Evolutionary conservation across 2,329 filamentous ascomycete genomes (phyloP).

Genomic region (Fusarium coicis): DNA sequence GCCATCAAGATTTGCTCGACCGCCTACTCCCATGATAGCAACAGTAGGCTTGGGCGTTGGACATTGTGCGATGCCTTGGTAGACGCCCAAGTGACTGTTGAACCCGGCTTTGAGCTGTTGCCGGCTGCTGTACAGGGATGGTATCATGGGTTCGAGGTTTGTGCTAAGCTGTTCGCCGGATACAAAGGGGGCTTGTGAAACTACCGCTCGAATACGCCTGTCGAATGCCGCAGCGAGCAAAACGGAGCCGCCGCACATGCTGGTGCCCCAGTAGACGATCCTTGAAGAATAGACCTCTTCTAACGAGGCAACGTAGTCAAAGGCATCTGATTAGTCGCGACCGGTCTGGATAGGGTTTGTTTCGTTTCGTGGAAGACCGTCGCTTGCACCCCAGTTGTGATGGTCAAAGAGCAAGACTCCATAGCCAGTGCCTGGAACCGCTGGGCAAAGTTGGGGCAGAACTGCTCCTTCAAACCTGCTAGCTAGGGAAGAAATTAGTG

Average conservation of each 20-base stretch:
- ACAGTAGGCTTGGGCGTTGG: background rate
- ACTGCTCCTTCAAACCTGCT: background rate
- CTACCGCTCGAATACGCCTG: background rate
- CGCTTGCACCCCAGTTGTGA: background rate
- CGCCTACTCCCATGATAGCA: background rate
- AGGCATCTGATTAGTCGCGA: background rate
- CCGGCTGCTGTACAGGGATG: background rate
- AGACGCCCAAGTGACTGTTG: background rate
- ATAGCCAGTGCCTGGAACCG: background rate
- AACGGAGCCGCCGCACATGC: background rate
- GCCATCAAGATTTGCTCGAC: background rate
- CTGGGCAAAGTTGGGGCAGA: background rate
- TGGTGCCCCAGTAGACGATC: background rate
- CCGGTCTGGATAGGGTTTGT: background rate
- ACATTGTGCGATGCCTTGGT: background rate
- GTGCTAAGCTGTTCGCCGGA: background rate
- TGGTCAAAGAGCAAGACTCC: background rate
- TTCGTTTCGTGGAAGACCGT: background rate
- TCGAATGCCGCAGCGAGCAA: background rate
- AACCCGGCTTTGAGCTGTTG: background rate
- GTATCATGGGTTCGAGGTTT: background rate
- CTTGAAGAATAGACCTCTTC: background rate
- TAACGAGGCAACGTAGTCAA: background rate
- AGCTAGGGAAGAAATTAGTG: background rate
- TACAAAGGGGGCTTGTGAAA: background rate